Percentiles rank a stretch among this genome's conserved stretches.
Conservation (phyloP, 2,329 filamentous ascomycete genomes). For the Diaporthe humulicola region DNA sequence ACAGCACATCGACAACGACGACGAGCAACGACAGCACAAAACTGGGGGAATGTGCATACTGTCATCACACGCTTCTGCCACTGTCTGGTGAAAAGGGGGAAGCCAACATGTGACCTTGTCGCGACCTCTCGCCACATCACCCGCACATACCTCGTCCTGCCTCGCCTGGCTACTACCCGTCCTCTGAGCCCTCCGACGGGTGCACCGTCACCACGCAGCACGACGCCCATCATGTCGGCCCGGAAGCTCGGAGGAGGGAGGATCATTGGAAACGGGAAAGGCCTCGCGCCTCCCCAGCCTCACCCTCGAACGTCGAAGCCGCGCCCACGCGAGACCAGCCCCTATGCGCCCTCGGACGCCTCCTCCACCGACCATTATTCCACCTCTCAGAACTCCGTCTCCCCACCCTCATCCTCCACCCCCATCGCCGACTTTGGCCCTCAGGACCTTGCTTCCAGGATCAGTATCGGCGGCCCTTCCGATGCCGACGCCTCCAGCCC, state of each 20-base stretch:
- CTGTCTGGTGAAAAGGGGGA: background rate
- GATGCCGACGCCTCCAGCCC: constrained; percentile 70
- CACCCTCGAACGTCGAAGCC: constrained; percentile 44
- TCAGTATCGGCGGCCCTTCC: constrained; percentile 74
- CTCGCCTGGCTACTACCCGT: background rate
- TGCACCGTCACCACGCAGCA: constrained; percentile 13
- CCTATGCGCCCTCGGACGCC: constrained; percentile 65
- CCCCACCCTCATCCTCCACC: constrained; percentile 69
- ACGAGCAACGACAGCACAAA: background rate
- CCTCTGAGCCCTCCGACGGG: constrained; percentile 31
- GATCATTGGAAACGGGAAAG: constrained; percentile 88
- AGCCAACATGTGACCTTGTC: constrained; percentile 22
- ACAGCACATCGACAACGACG: background rate
- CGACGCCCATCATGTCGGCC: constrained; percentile 74
- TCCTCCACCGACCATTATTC: constrained; percentile 86
- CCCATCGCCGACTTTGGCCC: constrained; percentile 74
- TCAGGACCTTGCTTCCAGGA: constrained; percentile 85
- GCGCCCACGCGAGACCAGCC: constrained; percentile 57
- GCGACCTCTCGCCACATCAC: constrained; percentile 3
- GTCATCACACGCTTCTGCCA: background rate
- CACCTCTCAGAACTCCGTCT: constrained; percentile 64
- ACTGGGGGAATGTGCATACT: background rate
- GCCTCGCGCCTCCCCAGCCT: constrained; percentile 75
- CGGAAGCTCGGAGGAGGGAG: constrained; percentile 93
- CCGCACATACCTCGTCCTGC: background rate